These are phyloP conservation scores for Thalassiosira hispida DNA, from an alignment of 352 stramenopile species.

Conservation along the genomic window DNA sequence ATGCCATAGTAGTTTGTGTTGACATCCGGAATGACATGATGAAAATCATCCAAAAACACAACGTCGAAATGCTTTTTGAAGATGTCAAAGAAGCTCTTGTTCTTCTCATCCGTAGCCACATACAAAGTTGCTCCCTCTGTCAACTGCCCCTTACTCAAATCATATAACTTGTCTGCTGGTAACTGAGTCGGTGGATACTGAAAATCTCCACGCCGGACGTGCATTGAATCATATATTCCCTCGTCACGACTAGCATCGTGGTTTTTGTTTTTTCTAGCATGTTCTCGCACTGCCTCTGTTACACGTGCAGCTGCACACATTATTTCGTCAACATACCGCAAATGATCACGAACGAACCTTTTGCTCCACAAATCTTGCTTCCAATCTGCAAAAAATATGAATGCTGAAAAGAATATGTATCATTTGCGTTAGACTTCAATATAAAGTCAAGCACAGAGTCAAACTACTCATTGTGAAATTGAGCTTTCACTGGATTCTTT, in stretches of 20 bases:
- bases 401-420: slow-evolving; percentile 53
- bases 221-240: slow-evolving; percentile 60
- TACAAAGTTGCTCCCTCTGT: slow-evolving; percentile 68
- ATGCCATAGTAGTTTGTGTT: slow-evolving; percentile 80
- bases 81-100: slow-evolving; percentile 86
- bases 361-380: slow-evolving; percentile 83
- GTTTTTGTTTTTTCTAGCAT: slow-evolving; percentile 39
- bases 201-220: slow-evolving; percentile 75
- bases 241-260: slow-evolving; percentile 40
- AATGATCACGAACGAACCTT: slow-evolving; percentile 76
- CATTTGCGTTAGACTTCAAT: too few relatives aligned
- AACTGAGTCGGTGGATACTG: slow-evolving; percentile 66
- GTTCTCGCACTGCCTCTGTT: slow-evolving; percentile 64
- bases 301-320: slow-evolving; percentile 83
- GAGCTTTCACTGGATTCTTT: too few relatives aligned
- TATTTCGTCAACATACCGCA: slow-evolving; percentile 86
- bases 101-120: slow-evolving; percentile 84
- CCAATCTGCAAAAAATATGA: slow-evolving; percentile 85
- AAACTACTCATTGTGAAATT: too few relatives aligned
- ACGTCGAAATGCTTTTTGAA: slow-evolving; percentile 68
- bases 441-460: too few relatives aligned
- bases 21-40: slow-evolving; percentile 48
- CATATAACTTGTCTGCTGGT: slow-evolving; percentile 65
- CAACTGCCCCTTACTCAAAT: slow-evolving; percentile 58
- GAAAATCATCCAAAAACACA: slow-evolving; percentile 63